A percentile compares a stretch with the other conserved stretches of the same genome.
These are phyloP conservation scores for Ophiostoma australiae DNA, from an alignment of 2,329 filamentous ascomycete species.

Conservation along the genomic window DNA sequence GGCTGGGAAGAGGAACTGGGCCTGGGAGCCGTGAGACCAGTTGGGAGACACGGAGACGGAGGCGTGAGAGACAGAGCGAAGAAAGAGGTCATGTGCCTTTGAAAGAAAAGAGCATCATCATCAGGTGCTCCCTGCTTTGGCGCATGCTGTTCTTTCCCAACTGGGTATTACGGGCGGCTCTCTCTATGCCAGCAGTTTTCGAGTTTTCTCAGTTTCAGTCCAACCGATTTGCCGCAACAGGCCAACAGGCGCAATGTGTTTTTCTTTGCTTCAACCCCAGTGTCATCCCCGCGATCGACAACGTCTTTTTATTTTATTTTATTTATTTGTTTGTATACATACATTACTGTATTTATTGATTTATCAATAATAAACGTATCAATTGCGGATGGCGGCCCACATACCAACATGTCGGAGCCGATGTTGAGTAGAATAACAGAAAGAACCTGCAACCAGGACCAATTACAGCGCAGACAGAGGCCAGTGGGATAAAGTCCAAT, in stretches of 20 bases:
- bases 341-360: neutral
- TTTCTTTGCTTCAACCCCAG: neutral
- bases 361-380: neutral
- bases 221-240: neutral
- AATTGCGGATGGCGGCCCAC: slow-evolving; percentile 4
- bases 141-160: neutral
- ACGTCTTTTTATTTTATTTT: neutral
- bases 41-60: neutral
- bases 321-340: neutral
- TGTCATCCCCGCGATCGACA: neutral
- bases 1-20: no score
- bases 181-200: neutral
- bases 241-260: no score
- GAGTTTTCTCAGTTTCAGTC: neutral
- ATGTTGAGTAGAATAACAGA: neutral
- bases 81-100: neutral
- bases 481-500: no score
- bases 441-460: neutral
- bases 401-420: slow-evolving; percentile 6
- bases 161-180: neutral
- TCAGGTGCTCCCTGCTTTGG: neutral
- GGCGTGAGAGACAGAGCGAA: neutral
- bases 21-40: neutral
- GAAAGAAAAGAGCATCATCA: neutral
- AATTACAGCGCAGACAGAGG: neutral